Base-by-base conservation (phyloP, 2,329 filamentous ascomycete genomes). In the Clonostachys byssicola region DNA sequence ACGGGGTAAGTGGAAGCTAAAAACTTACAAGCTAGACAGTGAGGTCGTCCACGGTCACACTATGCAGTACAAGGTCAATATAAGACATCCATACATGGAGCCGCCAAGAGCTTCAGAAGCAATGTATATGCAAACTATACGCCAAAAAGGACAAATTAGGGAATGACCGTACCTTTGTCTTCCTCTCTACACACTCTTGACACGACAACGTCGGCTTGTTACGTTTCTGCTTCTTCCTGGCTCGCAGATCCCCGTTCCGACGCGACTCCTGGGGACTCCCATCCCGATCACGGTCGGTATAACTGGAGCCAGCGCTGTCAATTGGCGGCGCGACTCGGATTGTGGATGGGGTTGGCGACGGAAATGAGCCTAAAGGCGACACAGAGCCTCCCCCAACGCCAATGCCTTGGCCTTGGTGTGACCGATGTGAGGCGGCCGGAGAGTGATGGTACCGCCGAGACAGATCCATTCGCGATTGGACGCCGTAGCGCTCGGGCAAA, bases 191-290 rank as follows among this genome's bases (percentile, higher is more conserved):
- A 60, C 88, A 92, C 62, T 90, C 86, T 51, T 84, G 79, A 58
- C 88, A 92, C 43, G 85, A 89, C 52, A 92, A 62, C 2, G 88
- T 92, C 5, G 88, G 88, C 64, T 92, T 92, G 67, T 92, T 92
- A 43, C 88, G 81, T 71, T 88, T 91, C 69, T 92, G 88, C 68
- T 87, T 89, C 71, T 88, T 88, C 63, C 70, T 77, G 12, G 70
- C 60, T n/a, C 71, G 75, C 40, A 71, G 65, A 35, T 63, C 62
- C n/a, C 52, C 58, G 40, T 36, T 43, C 16, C 12, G 23, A 34
- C 13, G n/a, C 6, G 42, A 54, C 48, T 50, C 46, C 50, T 55
- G 7, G 49, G 49, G 43, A 18, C 33, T 23, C n/a, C 43, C 54
- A 50, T 58, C 54, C 23, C 50, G 49, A 23, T 60, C 58, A 35